Conservation (phyloP, 1,284 basidiomycete genomes). For the Trichosporon sp. region DNA sequence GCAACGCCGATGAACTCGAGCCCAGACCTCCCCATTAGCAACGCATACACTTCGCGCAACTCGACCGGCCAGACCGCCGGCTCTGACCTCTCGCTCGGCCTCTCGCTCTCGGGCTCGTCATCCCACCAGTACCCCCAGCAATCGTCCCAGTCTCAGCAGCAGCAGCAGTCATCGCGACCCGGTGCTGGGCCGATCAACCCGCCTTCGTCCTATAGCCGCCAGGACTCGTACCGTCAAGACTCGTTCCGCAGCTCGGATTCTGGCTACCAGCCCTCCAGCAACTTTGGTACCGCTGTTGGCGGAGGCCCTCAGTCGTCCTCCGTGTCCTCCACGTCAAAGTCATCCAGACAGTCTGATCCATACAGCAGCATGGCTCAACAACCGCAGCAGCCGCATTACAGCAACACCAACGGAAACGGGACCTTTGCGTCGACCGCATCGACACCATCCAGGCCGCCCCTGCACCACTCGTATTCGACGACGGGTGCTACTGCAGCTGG, state of each 20-base stretch:
- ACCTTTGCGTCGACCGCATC: slow-evolving; percentile 4
- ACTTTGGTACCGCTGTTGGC: neutral
- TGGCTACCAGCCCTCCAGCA: slow-evolving; percentile 1
- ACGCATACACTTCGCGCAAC: slow-evolving; percentile 37
- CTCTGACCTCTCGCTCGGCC: slow-evolving; percentile 44
- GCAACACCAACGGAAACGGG: slow-evolving; percentile 2
- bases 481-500: neutral
- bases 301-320: neutral
- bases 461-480: neutral
- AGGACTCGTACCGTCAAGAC: slow-evolving; percentile 4
- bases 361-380: neutral
- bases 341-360: neutral
- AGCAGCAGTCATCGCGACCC: slow-evolving; percentile 5
- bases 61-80: slow-evolving; percentile 36
- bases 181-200: slow-evolving; percentile 1
- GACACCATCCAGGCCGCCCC: slow-evolving; percentile 1
- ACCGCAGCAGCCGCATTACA: neutral
- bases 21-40: slow-evolving; percentile 22
- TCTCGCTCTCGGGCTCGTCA: slow-evolving; percentile 25
- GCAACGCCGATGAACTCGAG: slow-evolving; percentile 38
- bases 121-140: neutral
- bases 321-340: neutral
- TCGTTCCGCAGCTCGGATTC: slow-evolving; percentile 4
- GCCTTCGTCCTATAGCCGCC: slow-evolving; percentile 3
- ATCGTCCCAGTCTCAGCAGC: neutral